Base-by-base conservation (phyloP, 495 filamentous ascomycete genomes). In the Neurospora cerealis region DNA sequence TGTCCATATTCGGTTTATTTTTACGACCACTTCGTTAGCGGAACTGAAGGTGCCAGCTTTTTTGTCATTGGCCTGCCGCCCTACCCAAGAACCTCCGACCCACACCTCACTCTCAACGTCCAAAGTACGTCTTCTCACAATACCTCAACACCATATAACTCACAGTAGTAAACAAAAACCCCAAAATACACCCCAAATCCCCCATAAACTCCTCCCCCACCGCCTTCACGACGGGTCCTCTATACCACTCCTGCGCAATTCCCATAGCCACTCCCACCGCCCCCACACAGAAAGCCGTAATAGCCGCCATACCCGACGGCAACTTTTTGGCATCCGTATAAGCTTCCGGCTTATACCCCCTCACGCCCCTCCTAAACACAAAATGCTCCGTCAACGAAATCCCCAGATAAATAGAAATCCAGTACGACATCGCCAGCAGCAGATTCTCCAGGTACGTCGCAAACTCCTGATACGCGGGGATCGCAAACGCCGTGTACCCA, bases 331-430 rank as follows among this genome's bases (percentile, higher is more conserved):
- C 86, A 40, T 87, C 83, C 70, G 89, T 85, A 79, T 93, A 94
- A 73, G 86, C 81, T 72, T 89, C 88, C 2, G 87, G 82, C 28
- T 77, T 72, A 81, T 95, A 95, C n/a, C 87, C 89, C 3, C 69
- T 34, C 79, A 91, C 87, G 3, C 89, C 89, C 42, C 89, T 87
- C 77, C 88, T 89, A 86, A 92, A 95, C 80, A 94, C 71, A 80
- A 93, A 91, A 83, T 96, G 93, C 74, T 96, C 93, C 9, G 86
- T 82, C 37, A 94, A 79, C 5, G 89, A 83, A 76, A 96, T 88
- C 71, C 88, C 91, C 73, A 90, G 87, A 83, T 95, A 96, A 76
- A 96, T 94, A 44, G 92, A 89, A 5, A 95, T 86, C 93, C 93
- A 96, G 84, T 96, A 95, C 34, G 89, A 90, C 73, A 93, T 93